phyloP scores from a whole-genome alignment of 257 asterid genomes.

The Mitragyna speciosa region DNA sequence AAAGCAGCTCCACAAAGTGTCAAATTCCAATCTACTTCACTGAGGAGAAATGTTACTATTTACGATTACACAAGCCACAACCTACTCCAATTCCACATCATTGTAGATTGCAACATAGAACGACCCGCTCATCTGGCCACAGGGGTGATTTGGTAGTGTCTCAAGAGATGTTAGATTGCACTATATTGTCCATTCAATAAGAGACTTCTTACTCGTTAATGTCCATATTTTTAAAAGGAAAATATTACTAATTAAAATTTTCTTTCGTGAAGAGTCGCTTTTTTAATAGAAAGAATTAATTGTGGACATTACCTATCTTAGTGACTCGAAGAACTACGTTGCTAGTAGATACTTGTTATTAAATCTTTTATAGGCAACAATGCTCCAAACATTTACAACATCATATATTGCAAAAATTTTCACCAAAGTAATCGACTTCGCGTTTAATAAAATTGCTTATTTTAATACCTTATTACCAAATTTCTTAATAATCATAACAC shows the following conservation, averaged over 20 bases:
- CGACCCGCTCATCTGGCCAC: background rate
- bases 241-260: background rate
- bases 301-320: no score
- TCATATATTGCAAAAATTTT: no score
- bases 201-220: no score
- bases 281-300: background rate
- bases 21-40: no score
- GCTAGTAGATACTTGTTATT: background rate
- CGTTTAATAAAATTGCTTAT: background rate
- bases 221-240: background rate
- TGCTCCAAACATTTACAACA: background rate
- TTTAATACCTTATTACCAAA: background rate
- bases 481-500: background rate
- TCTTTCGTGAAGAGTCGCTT: background rate
- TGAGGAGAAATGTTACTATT: background rate
- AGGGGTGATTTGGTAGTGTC: background rate
- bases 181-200: no score
- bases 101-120: background rate
- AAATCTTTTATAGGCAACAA: background rate
- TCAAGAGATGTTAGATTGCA: background rate
- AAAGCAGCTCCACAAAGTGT: slow-evolving; percentile 4
- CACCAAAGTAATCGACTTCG: background rate
- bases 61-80: background rate
- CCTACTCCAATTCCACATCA: background rate
- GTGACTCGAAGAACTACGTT: background rate